A percentile compares a stretch with the other conserved stretches of the same genome.
These are phyloP conservation scores for Priceomyces medius DNA, from an alignment of 805 yeast genomes.

Conservation along the genomic window DNA sequence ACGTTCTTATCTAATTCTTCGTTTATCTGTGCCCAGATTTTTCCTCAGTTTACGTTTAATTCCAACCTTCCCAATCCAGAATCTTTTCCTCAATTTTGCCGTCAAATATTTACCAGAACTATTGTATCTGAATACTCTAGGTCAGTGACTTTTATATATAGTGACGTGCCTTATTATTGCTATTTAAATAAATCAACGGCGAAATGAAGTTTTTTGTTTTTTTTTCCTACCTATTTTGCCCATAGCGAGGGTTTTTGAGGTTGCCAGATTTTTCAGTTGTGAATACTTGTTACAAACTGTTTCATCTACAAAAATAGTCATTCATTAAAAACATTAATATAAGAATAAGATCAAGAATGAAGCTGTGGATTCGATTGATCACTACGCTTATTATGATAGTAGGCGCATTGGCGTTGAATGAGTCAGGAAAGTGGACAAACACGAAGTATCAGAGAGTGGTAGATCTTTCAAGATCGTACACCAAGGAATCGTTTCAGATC, in stretches of 20 bases:
- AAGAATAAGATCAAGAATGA: conserved; percentile 1
- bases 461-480: conserved; percentile 66
- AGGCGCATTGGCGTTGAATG: neutral
- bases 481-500: conserved; percentile 58
- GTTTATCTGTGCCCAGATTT: neutral
- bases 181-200: neutral
- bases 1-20: neutral
- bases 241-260: conserved; percentile 3
- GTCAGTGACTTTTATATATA: neutral
- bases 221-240: conserved; percentile 2
- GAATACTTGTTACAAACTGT: neutral
- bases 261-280: conserved; percentile 1
- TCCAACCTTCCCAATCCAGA: neutral
- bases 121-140: neutral
- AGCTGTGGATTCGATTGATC: conserved; percentile 3
- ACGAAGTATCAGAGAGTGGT: conserved; percentile 51
- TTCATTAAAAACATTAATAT: neutral
- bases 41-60: neutral
- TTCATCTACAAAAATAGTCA: neutral
- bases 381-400: neutral
- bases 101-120: neutral
- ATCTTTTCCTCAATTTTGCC: neutral
- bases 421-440: conserved; percentile 51
- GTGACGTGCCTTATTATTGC: neutral
- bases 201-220: neutral